Percentiles rank a stretch among this genome's conserved stretches.
Conservation (phyloP, 176 grass and related monocot genomes). For the Avena insularis region DNA sequence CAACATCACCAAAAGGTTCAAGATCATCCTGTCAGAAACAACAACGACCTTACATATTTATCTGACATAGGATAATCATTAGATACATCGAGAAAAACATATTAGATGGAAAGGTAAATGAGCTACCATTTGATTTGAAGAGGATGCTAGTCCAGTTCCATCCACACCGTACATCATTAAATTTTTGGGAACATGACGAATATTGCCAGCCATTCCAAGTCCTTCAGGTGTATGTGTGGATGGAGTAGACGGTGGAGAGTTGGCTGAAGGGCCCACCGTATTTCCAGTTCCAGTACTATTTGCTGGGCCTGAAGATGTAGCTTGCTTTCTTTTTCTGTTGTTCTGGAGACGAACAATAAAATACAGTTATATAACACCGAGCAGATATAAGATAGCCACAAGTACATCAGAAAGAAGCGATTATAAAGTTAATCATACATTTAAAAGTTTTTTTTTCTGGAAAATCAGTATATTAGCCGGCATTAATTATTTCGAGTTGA, state of each 20-base stretch:
- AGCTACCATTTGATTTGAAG: constrained; percentile 98
- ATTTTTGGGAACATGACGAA: constrained; percentile 75
- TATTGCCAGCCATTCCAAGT: constrained; percentile 69
- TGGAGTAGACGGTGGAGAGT: constrained; percentile 91
- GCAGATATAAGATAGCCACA: not conserved
- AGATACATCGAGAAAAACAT: constrained; percentile 18
- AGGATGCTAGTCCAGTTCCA: constrained; percentile 84
- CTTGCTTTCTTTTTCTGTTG: constrained; percentile 96
- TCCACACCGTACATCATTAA: constrained; percentile 92
- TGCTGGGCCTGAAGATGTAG: constrained; percentile 90
- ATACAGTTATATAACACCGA: constrained; percentile 31
- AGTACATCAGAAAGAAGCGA: constrained; percentile 19
- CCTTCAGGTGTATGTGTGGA: constrained; percentile 87
- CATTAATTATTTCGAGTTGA: constrained; percentile 1
- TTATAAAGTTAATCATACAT: constrained; percentile 11
- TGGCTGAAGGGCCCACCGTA: constrained; percentile 79
- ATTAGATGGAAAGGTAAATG: constrained; percentile 46
- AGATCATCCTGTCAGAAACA: constrained; percentile 82
- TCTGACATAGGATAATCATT: constrained; percentile 24
- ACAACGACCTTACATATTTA: constrained; percentile 30
- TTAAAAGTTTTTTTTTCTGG: not conserved
- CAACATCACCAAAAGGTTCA: constrained; percentile 92
- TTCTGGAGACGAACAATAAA: constrained; percentile 50
- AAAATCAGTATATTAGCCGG: not conserved
- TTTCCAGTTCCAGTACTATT: constrained; percentile 98